Conservation (phyloP, 106 monocot species). For the Dioscorea alata region DNA sequence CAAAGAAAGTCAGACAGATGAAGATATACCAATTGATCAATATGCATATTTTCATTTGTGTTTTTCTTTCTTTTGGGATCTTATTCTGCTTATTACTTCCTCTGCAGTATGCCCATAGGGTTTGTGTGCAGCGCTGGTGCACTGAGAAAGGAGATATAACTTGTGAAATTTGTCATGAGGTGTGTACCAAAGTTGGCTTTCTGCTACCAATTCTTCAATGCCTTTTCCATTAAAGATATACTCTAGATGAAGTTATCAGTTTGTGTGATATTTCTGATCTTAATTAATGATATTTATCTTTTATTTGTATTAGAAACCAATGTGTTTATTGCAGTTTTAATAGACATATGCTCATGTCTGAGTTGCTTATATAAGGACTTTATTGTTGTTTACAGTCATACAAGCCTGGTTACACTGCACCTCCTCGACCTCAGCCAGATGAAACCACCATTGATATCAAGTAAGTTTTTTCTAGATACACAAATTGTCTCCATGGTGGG, state of each 20-base stretch:
- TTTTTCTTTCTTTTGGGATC: not conserved
- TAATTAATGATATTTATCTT: no score
- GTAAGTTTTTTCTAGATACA: slow-evolving; percentile 21
- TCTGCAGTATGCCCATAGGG: slow-evolving; percentile 81
- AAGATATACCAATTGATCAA: not conserved
- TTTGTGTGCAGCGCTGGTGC: slow-evolving; percentile 84
- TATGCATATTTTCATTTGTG: not conserved
- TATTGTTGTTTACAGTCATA: slow-evolving; percentile 43
- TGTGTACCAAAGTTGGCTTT: slow-evolving; percentile 5
- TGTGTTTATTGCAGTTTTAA: no score
- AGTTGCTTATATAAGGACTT: not conserved
- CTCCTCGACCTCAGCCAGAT: slow-evolving; percentile 47
- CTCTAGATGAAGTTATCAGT: no score
- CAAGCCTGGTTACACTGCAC: slow-evolving; percentile 63
- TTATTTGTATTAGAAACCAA: no score
- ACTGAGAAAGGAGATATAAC: slow-evolving; percentile 88
- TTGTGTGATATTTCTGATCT: no score
- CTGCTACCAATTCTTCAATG: no score
- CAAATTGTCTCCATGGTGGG: not conserved
- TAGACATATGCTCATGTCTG: no score
- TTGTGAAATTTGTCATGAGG: slow-evolving; percentile 96
- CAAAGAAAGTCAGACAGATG: no score
- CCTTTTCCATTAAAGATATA: no score
- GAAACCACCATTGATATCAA: slow-evolving; percentile 77
- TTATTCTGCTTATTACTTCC: not conserved